Evolutionary conservation across 2,329 filamentous ascomycete genomes (phyloP).

Genomic region (Botryotinia calthae): DNA sequence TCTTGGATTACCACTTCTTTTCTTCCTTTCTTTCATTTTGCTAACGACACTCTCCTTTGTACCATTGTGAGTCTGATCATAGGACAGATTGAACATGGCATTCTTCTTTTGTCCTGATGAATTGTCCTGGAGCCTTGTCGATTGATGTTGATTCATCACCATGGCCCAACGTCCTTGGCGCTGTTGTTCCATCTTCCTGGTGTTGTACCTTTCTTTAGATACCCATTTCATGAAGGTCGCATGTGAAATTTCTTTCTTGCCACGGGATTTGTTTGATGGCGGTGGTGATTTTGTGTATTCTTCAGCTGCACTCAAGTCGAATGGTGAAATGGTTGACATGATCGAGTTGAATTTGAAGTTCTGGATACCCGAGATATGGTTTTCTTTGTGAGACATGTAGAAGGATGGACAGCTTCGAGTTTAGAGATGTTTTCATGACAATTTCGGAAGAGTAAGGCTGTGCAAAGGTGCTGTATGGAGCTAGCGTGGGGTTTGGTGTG

Average conservation of each 20-base stretch:
- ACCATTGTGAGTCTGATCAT: neutral
- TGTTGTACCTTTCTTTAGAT: neutral
- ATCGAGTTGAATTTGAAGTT: neutral
- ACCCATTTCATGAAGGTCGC: neutral
- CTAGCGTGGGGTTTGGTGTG: neutral
- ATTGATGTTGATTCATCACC: neutral
- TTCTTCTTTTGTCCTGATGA: neutral
- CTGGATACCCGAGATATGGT: neutral
- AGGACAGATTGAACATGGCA: accelerated
- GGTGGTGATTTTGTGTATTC: neutral
- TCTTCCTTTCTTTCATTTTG: neutral
- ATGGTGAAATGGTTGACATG: neutral
- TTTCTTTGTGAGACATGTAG: neutral
- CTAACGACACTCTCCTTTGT: neutral
- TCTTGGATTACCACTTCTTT: neutral
- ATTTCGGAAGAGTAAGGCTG: neutral
- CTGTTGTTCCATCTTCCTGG: neutral
- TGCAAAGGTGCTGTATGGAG: neutral
- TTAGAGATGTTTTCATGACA: neutral
- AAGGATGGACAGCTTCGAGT: neutral
- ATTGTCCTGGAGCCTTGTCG: neutral
- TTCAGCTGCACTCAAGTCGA: neutral
- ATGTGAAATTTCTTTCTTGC: neutral
- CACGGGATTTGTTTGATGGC: neutral
- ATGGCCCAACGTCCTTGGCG: neutral